Evolutionary conservation across 2,329 filamentous ascomycete species (phyloP), one percentile per base, ranked within the genome.

Genomic region (Fusarium sp.): DNA sequence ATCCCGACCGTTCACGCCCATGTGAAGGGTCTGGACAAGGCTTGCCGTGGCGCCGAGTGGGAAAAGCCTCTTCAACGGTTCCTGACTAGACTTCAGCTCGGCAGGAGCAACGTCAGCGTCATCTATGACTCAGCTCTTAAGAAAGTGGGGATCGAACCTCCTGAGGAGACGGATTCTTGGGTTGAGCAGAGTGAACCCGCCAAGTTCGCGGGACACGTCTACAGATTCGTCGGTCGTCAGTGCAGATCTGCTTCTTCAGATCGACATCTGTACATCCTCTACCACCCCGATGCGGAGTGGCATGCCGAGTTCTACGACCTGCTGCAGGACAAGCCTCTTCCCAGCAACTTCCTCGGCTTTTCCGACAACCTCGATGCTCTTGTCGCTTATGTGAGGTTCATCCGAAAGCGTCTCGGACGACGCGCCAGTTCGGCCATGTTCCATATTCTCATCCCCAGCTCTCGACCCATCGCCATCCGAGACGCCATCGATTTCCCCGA

Each of bases 341-440:
- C 67, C 0, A 62, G 59, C 46, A 70, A 68, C 24, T 71, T 68
- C 34, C 67, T 70, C 0, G 67, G 67, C 11, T 68, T 70, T 14
- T 70, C 67, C 14, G 63, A 70, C 5, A 71, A 71, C 3, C 45
- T 70, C 15, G 67, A 71, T 42, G 67, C 67, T 12, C 67, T 70
- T 6, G 67, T 68, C 7, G 67, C 67, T 5, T 70, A 44, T 18
- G 45, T 70, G 2, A 27, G 51, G 43, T 70, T 70, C 46, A 52
- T 70, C 15, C 67, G 67, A 40, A 63, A 68, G 59, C 54, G 64
- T 8, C 42, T 70, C 5, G 67, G 67, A 6, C 70, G 66, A 47
- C 67, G 67, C 9, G 54, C 67, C 27, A 62, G 67, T 12, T 49
- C 64, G 24, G 51, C 67, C 34, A 59, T 70, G 67, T 71, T 70